Base-by-base conservation (phyloP, 768 basidiomycete genomes). In the Rubroboletus satanas region DNA sequence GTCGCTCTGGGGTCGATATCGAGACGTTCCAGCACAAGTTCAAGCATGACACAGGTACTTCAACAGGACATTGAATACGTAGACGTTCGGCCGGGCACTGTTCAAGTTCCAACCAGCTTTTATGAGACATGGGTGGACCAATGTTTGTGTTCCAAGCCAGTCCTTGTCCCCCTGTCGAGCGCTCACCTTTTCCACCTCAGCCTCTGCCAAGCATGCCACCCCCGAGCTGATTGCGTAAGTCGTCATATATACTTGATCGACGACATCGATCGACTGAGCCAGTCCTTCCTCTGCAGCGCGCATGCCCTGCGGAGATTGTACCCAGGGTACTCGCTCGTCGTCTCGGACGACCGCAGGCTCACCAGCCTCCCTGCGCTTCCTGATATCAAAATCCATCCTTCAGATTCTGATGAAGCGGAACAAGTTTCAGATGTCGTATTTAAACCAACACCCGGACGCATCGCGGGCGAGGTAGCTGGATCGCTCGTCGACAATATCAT, bases 271-370 rank as follows among this genome's bases (percentile, higher is more conserved):
- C 32, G 29, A 32, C 43, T 53, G 41, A 44, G n/a, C 37, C 23
- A 38, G n/a, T 26, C 14, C 49, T 45, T 28, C 32, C 15, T 31
- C 7, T 43, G 47, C 57, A 70, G 71, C 70, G 79, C 61, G 65
- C 74, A 83, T 55, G 70, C 75, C 37, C 73, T 90, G 37, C 79
- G 76, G 36, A 78, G 74, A 60, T 53, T 85, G 15, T 83, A 88
- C 64, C 85, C 87, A 7, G 77, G 79, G 10, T 76, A 86, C 61
- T 82, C 84, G 28, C 61, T 88, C 28, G 77, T 87, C 8, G 68
- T 79, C 55, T 80, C 85, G 4, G 62, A 69, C 7, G 82, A 83
- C 53, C 68, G 56, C 48, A 64, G 71, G 29, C 64, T 84, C 57
- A 69, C 78, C 55, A 72, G 78, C 54, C 57, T 87, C 44, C 66